Evolutionary conservation across 495 filamentous ascomycete genomes (phyloP), one percentile per base, ranked within the genome.

Genomic region (Hypomontagnella submonticulosa): DNA sequence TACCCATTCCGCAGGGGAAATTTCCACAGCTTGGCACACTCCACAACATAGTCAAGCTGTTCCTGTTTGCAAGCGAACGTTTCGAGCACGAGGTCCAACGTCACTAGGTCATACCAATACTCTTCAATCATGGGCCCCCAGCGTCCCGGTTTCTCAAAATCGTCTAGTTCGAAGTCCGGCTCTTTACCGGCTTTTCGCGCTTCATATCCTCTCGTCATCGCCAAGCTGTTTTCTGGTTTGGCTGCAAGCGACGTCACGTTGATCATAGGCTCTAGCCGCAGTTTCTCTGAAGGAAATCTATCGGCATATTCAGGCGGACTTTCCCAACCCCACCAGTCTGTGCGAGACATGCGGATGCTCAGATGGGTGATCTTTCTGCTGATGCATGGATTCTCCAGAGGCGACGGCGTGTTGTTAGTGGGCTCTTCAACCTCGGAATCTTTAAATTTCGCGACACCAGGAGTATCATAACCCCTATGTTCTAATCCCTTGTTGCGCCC

Each of bases 321-420:
- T 4, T 46, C 51, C 71, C 69, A 74, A 2, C 63, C 27, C 71
- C 71, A 74, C 71, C 69, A 74, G 32, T 74, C 71, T 16, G 66
- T 72, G 8, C 66, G 71, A 7, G 49, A 53, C 69, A 74, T 68
- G n/a, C 66, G 66, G 19, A 74, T 42, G n/a, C 57, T 63, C 13
- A 74, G 42, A 40, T 61, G 43, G n/a, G 63, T 74, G 15, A 74
- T 66, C 23, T 64, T 72, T 43, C 63, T 70, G 16, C 71, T 62
- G 30, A 66, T 20, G 42, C 67, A 60, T 23, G 48, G 62, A 46
- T 65, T 74, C 30, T 55, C 16, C 23, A 12, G 18, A 37, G 37
- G 8, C n/a, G 30, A 19, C 3, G 33, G 27, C 9, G 0, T 18
- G 8, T 9, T 19, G 3, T 43, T 12, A 40, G 4, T 56, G 12